These are phyloP conservation scores for Helichrysum umbraculigerum DNA, from an alignment of 129 eudicot genomes.

Conservation along the genomic window DNA sequence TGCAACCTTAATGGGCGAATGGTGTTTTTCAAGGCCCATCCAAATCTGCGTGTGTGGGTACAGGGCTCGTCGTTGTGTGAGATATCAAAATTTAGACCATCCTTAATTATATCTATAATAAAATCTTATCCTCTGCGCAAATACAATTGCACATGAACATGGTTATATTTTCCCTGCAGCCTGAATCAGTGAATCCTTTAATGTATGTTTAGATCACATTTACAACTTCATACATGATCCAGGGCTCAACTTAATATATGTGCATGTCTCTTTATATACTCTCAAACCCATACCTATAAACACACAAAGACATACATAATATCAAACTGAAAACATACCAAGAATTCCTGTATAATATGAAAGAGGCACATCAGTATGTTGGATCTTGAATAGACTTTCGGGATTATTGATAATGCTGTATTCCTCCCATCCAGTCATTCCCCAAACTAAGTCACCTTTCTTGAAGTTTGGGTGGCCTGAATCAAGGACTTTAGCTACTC, in stretches of 20 bases:
- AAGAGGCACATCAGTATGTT: conserved; percentile 65
- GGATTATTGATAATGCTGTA: conserved; percentile 50
- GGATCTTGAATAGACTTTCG: conserved; percentile 42
- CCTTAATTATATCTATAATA: neutral
- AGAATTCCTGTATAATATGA: conserved; percentile 79
- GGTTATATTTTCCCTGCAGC: too few relatives aligned
- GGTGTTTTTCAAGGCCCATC: neutral
- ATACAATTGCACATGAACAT: neutral
- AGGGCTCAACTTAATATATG: neutral
- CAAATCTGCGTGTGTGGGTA: neutral
- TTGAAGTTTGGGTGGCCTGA: conserved; percentile 61
- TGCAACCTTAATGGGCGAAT: too few relatives aligned
- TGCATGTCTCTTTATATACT: neutral
- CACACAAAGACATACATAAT: neutral
- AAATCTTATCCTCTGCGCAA: neutral
- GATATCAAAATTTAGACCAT: neutral
- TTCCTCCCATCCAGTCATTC: conserved; percentile 70
- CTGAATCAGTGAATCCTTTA: neutral
- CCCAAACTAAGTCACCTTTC: conserved; percentile 66
- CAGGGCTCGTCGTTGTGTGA: neutral
- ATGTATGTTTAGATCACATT: too few relatives aligned
- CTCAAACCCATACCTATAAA: neutral
- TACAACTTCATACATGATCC: neutral
- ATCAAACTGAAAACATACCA: conserved; percentile 41
- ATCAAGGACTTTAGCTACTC: conserved; percentile 63